Conservation (phyloP, 805 yeast genomes). For the Tetrapisispora pingtungensis region DNA sequence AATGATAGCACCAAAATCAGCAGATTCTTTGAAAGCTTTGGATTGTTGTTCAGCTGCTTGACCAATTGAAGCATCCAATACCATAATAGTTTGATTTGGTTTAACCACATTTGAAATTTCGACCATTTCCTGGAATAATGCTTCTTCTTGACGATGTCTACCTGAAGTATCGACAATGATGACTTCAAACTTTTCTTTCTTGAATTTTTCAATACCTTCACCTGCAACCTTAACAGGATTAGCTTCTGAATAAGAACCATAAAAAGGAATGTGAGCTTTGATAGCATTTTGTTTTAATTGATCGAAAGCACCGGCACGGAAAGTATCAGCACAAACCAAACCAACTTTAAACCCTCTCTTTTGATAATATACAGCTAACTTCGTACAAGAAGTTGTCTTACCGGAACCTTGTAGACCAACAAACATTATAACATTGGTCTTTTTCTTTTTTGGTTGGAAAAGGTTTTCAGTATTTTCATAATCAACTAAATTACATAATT, state of each 20-base stretch:
- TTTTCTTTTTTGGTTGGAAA: conserved; percentile 72
- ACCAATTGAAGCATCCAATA: conserved; percentile 92
- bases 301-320: conserved; percentile 99
- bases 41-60: conserved; percentile 97
- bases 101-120: conserved; percentile 79
- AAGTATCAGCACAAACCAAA: conserved; percentile 96
- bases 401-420: conserved; percentile 99
- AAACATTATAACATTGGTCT: conserved; percentile 80
- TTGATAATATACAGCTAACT: conserved; percentile 88
- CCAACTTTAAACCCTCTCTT: conserved; percentile 92
- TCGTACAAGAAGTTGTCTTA: conserved; percentile 95
- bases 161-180: conserved; percentile 97
- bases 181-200: conserved; percentile 81
- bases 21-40: conserved; percentile 82
- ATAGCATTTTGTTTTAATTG: conserved; percentile 96
- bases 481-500: conserved; percentile 78
- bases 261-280: conserved; percentile 87
- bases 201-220: conserved; percentile 87
- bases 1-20: conserved; percentile 90
- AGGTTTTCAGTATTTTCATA: conserved; percentile 42
- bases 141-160: conserved; percentile 91
- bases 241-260: conserved; percentile 90
- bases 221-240: conserved; percentile 88
- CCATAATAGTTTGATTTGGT: conserved; percentile 97
- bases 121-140: conserved; percentile 86